A percentile compares a stretch with the other conserved stretches of the same genome.
Evolutionary conservation across 164 flowering plant species (phyloP).

Genomic region (Chimonanthus praecox): DNA sequence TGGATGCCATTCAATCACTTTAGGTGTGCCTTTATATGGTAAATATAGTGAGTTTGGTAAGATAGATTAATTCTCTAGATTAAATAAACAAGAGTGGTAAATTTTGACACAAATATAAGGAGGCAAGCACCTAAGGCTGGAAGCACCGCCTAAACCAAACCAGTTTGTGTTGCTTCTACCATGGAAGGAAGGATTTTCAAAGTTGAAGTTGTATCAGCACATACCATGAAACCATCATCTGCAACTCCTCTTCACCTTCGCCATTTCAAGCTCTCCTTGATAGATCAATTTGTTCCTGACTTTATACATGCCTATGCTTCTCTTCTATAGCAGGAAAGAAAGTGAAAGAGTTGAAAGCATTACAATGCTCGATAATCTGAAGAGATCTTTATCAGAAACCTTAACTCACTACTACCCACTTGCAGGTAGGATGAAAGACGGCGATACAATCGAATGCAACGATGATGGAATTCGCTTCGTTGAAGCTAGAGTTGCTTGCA

Average conservation of each 20-base stretch:
- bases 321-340: constrained; percentile 26
- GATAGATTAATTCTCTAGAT: too few species aligned
- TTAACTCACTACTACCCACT: constrained; percentile 30
- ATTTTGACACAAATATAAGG: too few species aligned
- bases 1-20: too few species aligned
- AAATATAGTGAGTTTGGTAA: too few species aligned
- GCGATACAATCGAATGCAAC: constrained; percentile 23
- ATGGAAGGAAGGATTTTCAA: constrained; percentile 12
- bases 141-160: too few species aligned
- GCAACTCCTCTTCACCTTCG: constrained; percentile 35
- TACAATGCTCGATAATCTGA: constrained; percentile 6
- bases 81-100: too few species aligned
- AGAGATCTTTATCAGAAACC: constrained; percentile 23
- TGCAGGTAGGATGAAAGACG: constrained; percentile 28
- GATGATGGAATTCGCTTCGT: constrained; percentile 28
- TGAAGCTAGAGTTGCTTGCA: constrained; percentile 16
- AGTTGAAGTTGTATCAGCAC: constrained; percentile 30
- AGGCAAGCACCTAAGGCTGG: too few species aligned
- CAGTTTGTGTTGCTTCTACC: too few species aligned
- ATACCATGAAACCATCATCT: constrained; percentile 15
- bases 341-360: not conserved
- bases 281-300: constrained; percentile 40
- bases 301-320: constrained; percentile 25
- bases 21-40: too few species aligned
- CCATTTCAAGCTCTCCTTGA: constrained; percentile 31